Percentiles rank a stretch among this genome's conserved stretches.
Conservation (phyloP, 2,329 filamentous ascomycete genomes). For the Alternaria viburni region DNA sequence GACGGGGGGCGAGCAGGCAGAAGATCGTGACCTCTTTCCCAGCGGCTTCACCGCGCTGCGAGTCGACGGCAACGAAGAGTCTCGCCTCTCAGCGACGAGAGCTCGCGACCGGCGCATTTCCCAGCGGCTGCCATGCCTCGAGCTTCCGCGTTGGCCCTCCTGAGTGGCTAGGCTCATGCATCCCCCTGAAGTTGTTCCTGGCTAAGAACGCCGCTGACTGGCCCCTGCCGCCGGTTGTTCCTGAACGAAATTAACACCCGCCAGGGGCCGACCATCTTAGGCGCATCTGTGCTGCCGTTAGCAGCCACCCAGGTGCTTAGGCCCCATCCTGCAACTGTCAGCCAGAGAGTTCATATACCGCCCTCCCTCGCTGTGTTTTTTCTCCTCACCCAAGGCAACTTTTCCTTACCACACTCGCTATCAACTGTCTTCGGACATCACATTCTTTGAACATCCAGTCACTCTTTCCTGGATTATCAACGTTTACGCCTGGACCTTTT, state of each 20-base stretch:
- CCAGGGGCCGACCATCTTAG: slow-evolving; percentile 35
- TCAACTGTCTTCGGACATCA: slow-evolving; percentile 39
- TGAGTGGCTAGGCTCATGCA: slow-evolving; percentile 32
- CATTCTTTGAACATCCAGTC: slow-evolving; percentile 47
- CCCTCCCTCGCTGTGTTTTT: slow-evolving; percentile 18
- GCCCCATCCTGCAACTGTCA: slow-evolving; percentile 35
- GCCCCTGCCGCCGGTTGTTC: slow-evolving; percentile 31
- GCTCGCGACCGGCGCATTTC: slow-evolving; percentile 63
- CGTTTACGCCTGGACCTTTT: slow-evolving; percentile 31
- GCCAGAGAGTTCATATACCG: slow-evolving; percentile 43
- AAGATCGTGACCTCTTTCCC: slow-evolving; percentile 5
- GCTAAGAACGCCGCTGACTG: slow-evolving; percentile 33
- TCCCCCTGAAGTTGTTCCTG: slow-evolving; percentile 28
- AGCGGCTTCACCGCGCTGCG: slow-evolving; percentile 8
- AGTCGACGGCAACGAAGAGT: slow-evolving; percentile 3
- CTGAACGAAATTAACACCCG: slow-evolving; percentile 45
- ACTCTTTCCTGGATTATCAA: slow-evolving; percentile 46
- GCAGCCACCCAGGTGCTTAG: slow-evolving; percentile 32
- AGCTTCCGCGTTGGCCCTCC: slow-evolving; percentile 13
- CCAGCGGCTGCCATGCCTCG: slow-evolving; percentile 26
- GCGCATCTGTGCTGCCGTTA: slow-evolving; percentile 21
- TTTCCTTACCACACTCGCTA: slow-evolving; percentile 46
- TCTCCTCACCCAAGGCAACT: slow-evolving; percentile 42
- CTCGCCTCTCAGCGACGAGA: slow-evolving; percentile 62
- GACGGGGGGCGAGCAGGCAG: neutral